Percentiles rank a stretch among this genome's conserved stretches.
Evolutionary conservation across 192 early-diverging fungal species (phyloP).

Genomic region (Podila verticillata): DNA sequence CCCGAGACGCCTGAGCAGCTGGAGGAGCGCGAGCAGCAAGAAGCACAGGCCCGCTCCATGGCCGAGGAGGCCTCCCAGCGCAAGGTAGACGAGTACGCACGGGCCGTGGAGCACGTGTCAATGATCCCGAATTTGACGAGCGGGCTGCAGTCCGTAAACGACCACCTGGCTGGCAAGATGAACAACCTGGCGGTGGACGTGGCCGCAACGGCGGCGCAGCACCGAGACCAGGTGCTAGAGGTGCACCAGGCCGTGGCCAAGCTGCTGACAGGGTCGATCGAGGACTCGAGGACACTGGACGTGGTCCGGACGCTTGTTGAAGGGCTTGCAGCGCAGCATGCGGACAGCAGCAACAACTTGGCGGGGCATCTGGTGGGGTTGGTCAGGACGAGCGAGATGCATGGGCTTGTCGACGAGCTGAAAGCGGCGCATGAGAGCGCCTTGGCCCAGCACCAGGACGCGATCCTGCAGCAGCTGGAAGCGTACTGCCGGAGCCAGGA

Average conservation of each 20-base stretch:
- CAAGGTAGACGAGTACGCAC: neutral
- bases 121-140: conserved; percentile 17
- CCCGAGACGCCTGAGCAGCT: neutral
- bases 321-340: neutral
- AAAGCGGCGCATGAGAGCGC: neutral
- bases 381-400: neutral
- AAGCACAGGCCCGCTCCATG: neutral
- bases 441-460: neutral
- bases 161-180: neutral
- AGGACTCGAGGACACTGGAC: neutral
- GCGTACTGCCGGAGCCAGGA: neutral
- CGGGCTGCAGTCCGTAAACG: conserved; percentile 11
- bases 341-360: neutral
- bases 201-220: neutral
- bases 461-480: neutral
- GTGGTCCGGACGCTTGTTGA: neutral
- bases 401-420: conserved; percentile 1
- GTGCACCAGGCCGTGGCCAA: neutral
- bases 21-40: neutral
- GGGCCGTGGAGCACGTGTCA: neutral
- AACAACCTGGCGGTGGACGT: neutral
- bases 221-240: neutral
- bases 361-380: neutral
- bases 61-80: neutral
- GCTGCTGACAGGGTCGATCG: neutral